These are phyloP conservation scores for Geotrichum candidum DNA, from an alignment of 1,139 yeast genomes.

Conservation along the genomic window DNA sequence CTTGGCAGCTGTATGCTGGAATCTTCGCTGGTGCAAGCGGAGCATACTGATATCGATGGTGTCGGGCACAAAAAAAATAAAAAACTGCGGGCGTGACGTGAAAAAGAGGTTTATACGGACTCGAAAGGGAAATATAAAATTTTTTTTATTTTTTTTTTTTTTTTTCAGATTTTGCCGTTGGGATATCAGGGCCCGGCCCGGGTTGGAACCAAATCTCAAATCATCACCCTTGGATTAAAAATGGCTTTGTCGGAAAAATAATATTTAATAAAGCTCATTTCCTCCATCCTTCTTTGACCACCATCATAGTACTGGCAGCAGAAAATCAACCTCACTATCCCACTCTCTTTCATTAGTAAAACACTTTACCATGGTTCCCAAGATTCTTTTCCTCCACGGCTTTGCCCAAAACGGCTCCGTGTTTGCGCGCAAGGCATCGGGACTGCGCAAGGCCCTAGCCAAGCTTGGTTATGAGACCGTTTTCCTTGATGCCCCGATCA, in stretches of 20 bases:
- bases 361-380: slow-evolving; percentile 21
- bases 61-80: background rate
- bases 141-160: too few relatives aligned
- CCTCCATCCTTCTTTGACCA: background rate
- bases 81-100: background rate
- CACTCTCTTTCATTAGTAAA: too few relatives aligned
- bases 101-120: background rate
- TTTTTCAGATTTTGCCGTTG: background rate
- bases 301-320: too few relatives aligned
- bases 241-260: background rate
- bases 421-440: slow-evolving; percentile 75
- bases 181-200: background rate
- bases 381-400: slow-evolving; percentile 51
- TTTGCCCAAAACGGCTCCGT: slow-evolving; percentile 60
- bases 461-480: slow-evolving; percentile 64
- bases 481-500: slow-evolving; percentile 72
- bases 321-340: too few relatives aligned
- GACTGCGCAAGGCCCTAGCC: slow-evolving; percentile 63
- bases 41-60: background rate
- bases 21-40: background rate
- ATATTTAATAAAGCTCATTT: background rate
- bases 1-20: background rate
- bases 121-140: background rate
- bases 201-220: background rate
- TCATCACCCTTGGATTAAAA: background rate